These are phyloP conservation scores for Wallacemonas rigidus DNA, from an alignment of 208 protist species.

Conservation along the genomic window DNA sequence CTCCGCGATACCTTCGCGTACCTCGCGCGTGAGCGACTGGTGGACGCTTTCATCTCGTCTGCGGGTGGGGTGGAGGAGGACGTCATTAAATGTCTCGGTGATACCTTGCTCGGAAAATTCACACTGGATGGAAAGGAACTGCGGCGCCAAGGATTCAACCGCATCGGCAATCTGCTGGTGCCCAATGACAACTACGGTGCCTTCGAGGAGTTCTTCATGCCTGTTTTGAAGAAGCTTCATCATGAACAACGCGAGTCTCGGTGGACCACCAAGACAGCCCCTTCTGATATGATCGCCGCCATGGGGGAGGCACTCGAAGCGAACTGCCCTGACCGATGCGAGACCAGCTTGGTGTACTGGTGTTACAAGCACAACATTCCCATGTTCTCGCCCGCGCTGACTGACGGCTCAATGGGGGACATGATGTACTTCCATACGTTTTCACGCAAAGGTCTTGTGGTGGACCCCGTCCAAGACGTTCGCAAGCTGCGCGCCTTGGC, in stretches of 20 bases:
- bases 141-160: conserved; percentile 94
- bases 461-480: conserved; percentile 95
- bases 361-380: conserved; percentile 98
- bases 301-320: conserved; percentile 93
- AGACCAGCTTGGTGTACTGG: conserved; percentile 98
- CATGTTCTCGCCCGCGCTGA: conserved; percentile 99
- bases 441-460: conserved; percentile 94
- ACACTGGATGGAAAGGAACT: conserved; percentile 90
- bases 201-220: conserved; percentile 99
- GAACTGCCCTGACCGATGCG: conserved; percentile 87
- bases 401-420: conserved; percentile 99
- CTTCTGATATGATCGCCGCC: conserved; percentile 96
- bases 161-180: conserved; percentile 99
- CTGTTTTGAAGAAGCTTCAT: conserved; percentile 94
- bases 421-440: conserved; percentile 99
- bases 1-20: conserved; percentile 98
- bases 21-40: conserved; percentile 94
- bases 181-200: conserved; percentile 99
- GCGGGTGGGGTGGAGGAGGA: conserved; percentile 99
- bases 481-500: conserved; percentile 47
- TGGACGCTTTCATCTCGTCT: conserved; percentile 98
- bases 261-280: conserved; percentile 84
- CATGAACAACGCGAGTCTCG: conserved; percentile 84
- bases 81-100: conserved; percentile 99
- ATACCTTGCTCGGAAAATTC: conserved; percentile 96